Conservation (phyloP, 345 rosid species). For the Aethionema arabicum region DNA sequence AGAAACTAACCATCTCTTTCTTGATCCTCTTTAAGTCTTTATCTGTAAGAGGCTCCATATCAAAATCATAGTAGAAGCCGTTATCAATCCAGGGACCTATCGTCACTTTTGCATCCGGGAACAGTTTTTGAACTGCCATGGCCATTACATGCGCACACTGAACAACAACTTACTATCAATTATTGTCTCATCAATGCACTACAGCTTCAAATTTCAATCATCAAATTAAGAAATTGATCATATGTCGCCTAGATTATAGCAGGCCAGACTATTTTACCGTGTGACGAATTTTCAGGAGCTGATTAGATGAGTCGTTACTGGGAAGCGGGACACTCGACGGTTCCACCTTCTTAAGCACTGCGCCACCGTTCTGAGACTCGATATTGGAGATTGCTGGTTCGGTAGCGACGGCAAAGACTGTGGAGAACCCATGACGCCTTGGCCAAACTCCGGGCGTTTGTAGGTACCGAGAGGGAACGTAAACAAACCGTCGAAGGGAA, state of each 20-base stretch:
- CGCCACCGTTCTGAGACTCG: slow-evolving; percentile 20
- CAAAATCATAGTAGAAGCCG: slow-evolving; percentile 93
- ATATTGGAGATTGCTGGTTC: slow-evolving; percentile 48
- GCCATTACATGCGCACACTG: slow-evolving; percentile 99
- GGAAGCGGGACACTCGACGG: slow-evolving; percentile 57
- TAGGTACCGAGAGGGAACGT: slow-evolving; percentile 34
- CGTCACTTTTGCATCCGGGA: slow-evolving; percentile 87
- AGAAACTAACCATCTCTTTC: slow-evolving; percentile 87
- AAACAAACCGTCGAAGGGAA: slow-evolving; percentile 44
- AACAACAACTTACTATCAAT: slow-evolving; percentile 1
- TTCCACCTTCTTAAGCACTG: slow-evolving; percentile 31
- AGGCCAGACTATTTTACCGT: slow-evolving; percentile 46
- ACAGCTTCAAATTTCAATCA: background rate
- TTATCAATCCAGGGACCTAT: slow-evolving; percentile 98
- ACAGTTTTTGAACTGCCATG: slow-evolving; percentile 95
- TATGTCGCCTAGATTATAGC: no score
- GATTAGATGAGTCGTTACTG: slow-evolving; percentile 73
- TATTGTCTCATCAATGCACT: no score
- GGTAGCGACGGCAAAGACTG: slow-evolving; percentile 54
- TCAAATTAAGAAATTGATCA: background rate
- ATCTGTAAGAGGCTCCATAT: slow-evolving; percentile 86
- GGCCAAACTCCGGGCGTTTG: slow-evolving; percentile 22
- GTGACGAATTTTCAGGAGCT: slow-evolving; percentile 76
- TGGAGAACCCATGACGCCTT: slow-evolving; percentile 34
- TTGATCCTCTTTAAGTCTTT: slow-evolving; percentile 87